These are phyloP conservation scores for Kazachstania kunashirensis DNA, from an alignment of 805 yeast genomes.

Conservation along the genomic window DNA sequence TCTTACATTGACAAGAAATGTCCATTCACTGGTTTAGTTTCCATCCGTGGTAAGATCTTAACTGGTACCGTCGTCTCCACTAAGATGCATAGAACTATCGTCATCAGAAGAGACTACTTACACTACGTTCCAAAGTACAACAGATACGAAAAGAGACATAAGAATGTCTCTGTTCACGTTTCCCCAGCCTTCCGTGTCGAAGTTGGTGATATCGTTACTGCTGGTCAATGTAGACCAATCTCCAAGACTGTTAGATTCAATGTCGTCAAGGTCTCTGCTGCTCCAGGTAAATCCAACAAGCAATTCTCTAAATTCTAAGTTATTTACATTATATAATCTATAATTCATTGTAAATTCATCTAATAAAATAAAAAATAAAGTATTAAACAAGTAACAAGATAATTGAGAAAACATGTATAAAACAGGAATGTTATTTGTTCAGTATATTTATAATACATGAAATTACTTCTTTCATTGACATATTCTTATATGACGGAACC, in stretches of 20 bases:
- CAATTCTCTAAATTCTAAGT: slow-evolving; percentile 92
- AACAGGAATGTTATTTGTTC: no score
- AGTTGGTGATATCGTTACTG: slow-evolving; percentile 98
- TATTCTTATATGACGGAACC: no score
- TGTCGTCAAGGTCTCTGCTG: slow-evolving; percentile 89
- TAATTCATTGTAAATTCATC: slow-evolving; percentile 2
- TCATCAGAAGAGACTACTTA: slow-evolving; percentile 99
- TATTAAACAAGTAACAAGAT: no score
- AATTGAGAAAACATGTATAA: no score
- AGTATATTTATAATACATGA: no score
- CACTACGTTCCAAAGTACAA: slow-evolving; percentile 99
- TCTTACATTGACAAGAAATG: slow-evolving; percentile 99
- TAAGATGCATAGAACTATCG: slow-evolving; percentile 99
- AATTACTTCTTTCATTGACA: no score
- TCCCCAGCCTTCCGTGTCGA: slow-evolving; percentile 99
- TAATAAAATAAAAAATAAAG: slow-evolving; percentile 1
- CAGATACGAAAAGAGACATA: slow-evolving; percentile 99
- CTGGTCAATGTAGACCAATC: slow-evolving; percentile 99
- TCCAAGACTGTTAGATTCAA: slow-evolving; percentile 99
- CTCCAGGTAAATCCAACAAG: slow-evolving; percentile 76
- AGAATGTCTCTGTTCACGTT: slow-evolving; percentile 99
- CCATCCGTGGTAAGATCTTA: slow-evolving; percentile 99
- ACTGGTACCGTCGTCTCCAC: slow-evolving; percentile 99
- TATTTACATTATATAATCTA: slow-evolving; percentile 1
- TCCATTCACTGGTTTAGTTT: slow-evolving; percentile 94